phyloP scores from a whole-genome alignment of 768 basidiomycete species.

The Amanita fuliginea region DNA sequence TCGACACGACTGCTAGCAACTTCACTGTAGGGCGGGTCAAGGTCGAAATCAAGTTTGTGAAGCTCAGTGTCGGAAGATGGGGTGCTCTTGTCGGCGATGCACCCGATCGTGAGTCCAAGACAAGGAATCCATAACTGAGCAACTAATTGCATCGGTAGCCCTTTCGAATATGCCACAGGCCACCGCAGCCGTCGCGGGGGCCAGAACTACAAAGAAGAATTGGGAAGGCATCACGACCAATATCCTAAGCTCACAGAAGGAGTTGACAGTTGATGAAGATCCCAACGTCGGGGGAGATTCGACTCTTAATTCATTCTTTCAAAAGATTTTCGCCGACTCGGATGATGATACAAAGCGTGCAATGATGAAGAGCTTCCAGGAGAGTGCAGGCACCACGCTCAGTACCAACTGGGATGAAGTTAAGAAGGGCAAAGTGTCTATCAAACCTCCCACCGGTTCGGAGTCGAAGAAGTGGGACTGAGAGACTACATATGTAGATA shows the following conservation, averaged over 20 bases:
- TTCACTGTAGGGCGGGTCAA: constrained; percentile 78
- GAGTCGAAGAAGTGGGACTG: constrained; percentile 74
- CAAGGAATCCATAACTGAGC: not conserved
- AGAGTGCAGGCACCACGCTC: constrained; percentile 91
- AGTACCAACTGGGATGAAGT: constrained; percentile 97
- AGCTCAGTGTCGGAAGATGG: constrained; percentile 65
- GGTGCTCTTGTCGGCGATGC: constrained; percentile 60
- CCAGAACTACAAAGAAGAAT: constrained; percentile 52
- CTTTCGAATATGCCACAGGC: constrained; percentile 19
- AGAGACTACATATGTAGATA: not conserved
- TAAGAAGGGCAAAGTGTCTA: constrained; percentile 51
- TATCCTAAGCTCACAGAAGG: constrained; percentile 60
- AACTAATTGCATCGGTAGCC: constrained; percentile 11
- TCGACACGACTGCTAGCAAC: constrained; percentile 50
- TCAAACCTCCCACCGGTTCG: constrained; percentile 76
- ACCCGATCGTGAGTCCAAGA: constrained; percentile 51
- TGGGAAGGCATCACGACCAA: constrained; percentile 79
- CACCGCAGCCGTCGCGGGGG: constrained; percentile 1
- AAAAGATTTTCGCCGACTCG: constrained; percentile 81
- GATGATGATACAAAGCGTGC: constrained; percentile 88
- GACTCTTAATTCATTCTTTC: constrained; percentile 82
- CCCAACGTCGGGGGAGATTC: constrained; percentile 87
- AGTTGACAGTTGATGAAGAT: constrained; percentile 60
- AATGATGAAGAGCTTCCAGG: constrained; percentile 97
- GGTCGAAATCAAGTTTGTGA: constrained; percentile 72